These are phyloP conservation scores for Huntiella omanensis DNA, from an alignment of 2,329 filamentous ascomycete species.

Conservation along the genomic window DNA sequence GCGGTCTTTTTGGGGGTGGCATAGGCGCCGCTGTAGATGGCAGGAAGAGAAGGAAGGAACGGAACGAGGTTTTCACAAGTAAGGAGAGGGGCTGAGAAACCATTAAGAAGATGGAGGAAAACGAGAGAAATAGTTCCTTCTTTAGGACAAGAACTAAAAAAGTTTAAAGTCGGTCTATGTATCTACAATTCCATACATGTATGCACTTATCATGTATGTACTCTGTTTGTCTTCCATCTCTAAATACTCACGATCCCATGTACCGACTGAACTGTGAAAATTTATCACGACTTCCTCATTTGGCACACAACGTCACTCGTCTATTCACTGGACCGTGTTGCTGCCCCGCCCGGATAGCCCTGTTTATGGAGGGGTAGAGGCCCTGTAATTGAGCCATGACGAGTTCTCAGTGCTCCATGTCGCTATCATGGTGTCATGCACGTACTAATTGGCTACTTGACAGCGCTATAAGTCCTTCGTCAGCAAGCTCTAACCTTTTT, in stretches of 20 bases:
- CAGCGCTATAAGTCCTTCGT: background rate
- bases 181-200: no score
- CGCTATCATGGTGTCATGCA: constrained; percentile 2
- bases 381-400: constrained; percentile 1
- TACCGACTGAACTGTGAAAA: background rate
- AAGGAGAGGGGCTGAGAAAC: background rate
- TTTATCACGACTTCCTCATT: background rate
- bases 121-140: no score
- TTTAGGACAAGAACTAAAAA: no score
- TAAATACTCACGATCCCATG: no score
- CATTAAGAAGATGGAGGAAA: no score
- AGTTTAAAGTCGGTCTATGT: no score
- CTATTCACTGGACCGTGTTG: background rate
- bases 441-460: constrained; percentile 7
- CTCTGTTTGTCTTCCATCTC: no score
- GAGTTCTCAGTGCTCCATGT: background rate
- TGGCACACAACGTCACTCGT: constrained; percentile 6
- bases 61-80: background rate
- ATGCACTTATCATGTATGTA: no score
- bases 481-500: constrained; percentile 1
- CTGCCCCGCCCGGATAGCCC: no score
- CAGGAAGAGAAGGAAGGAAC: background rate
- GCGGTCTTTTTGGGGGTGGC: no score
- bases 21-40: no score
- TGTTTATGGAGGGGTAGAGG: constrained; percentile 1